Evolutionary conservation across 2,329 filamentous ascomycete genomes (phyloP), one percentile per base, ranked within the genome.

Genomic region (Colletotrichum chlorophyti): DNA sequence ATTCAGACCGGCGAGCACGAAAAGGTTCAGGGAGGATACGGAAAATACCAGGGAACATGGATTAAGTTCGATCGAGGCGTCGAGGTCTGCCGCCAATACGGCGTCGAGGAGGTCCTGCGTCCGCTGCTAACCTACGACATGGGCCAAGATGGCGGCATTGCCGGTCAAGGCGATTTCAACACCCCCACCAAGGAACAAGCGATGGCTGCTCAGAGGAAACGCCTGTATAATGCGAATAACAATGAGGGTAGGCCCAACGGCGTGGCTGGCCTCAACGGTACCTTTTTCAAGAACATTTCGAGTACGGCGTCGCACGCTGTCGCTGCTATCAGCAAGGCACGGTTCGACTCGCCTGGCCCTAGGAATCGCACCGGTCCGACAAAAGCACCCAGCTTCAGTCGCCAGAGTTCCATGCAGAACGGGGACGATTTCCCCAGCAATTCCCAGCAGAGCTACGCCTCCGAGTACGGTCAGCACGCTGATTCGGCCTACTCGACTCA

Each of bases 21-120:
- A 74, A 99, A 99, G 75, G 94, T 99, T 3, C 95, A 99, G 72
- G 95, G 95, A 29, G 95, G 95, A 5, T 99, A 99, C 69, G 95
- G 95, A 64, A 98, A 98, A 79, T 99, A 99, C 69, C 95, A 99
- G 78, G 95, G 95, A 53, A 99, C 95, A 3, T 99, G 95, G 95
- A 96, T 99, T 69, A 91, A 90, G 69, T 98, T 96, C 69, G 90
- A 94, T 46, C 87, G 94, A 61, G 95, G 94, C 2, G 83, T 96
- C 41, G 92, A 97, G 69, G 94, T 99, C 66, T 98, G 95, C 74
- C 87, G 90, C 37, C 85, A 89, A 64, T 90, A 90, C 65, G 86
- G 84, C 10, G 91, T 95, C 27, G 90, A 94, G 71, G 91, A 94
- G 63, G 68, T 91, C 5, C 76, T 95, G 43, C 83, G 86, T 19